These are phyloP conservation scores for Seiridium unicorne DNA, from an alignment of 2,329 filamentous ascomycete species.

Conservation along the genomic window DNA sequence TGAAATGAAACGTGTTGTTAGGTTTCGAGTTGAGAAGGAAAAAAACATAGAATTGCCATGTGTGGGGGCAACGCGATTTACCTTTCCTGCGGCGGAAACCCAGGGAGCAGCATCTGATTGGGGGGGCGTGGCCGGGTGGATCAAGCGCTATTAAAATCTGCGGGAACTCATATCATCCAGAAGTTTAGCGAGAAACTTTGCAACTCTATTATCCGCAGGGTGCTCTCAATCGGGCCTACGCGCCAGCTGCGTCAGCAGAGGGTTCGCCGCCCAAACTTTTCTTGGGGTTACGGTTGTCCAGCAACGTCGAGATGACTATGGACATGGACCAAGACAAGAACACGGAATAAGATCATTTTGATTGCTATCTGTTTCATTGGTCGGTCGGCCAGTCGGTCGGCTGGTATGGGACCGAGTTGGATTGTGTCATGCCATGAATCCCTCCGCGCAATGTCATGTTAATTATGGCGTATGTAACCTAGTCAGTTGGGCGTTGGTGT, in stretches of 20 bases:
- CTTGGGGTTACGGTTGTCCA: no score
- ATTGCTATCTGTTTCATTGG: no score
- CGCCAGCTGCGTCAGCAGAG: neutral
- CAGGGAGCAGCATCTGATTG: constrained; percentile 1
- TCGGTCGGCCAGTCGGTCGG: no score
- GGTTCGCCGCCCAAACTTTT: no score
- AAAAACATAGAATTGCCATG: constrained; percentile 3
- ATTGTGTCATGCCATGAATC: no score
- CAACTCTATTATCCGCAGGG: constrained; percentile 4
- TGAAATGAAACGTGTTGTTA: constrained; percentile 7
- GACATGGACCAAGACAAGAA: no score
- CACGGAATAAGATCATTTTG: no score
- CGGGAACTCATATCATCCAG: constrained; percentile 5
- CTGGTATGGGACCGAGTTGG: no score
- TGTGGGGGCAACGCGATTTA: constrained; percentile 1
- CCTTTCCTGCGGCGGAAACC: constrained; percentile 1
- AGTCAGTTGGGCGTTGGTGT: no score
- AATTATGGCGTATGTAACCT: no score
- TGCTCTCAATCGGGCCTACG: neutral
- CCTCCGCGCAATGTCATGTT: no score
- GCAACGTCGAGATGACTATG: no score
- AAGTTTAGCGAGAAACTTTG: constrained; percentile 4
- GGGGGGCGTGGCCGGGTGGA: neutral
- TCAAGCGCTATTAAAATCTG: constrained; percentile 7
- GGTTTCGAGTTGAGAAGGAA: constrained; percentile 1